Evolutionary conservation across 164 flowering plant genomes (phyloP).

Genomic region (Vitis amurensis): DNA sequence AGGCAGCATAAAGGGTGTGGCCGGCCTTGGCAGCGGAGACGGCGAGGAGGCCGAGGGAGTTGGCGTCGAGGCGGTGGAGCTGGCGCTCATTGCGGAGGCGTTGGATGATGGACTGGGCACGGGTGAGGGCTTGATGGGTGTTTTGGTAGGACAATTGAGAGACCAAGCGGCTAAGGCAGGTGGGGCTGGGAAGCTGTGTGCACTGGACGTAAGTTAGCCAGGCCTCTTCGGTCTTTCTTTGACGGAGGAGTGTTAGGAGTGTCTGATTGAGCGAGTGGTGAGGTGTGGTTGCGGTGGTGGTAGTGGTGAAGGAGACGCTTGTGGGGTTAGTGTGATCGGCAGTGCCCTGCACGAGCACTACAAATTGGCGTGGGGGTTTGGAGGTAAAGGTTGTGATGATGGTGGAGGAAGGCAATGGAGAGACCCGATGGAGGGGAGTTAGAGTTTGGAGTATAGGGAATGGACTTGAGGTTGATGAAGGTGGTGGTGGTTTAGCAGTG

Average conservation of each 20-base stretch:
- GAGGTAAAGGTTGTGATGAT: constrained; percentile 16
- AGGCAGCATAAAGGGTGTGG: constrained; percentile 65
- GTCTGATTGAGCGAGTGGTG: constrained; percentile 26
- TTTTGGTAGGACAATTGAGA: constrained; percentile 80
- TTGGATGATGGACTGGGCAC: constrained; percentile 80
- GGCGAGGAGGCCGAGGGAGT: constrained; percentile 92
- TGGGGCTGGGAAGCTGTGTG: constrained; percentile 62
- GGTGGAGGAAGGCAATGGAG: constrained; percentile 20
- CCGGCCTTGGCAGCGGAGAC: constrained; percentile 72
- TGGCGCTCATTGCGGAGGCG: constrained; percentile 81
- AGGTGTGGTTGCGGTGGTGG: constrained; percentile 11
- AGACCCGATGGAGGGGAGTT: constrained; percentile 21
- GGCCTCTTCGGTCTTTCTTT: constrained; percentile 81
- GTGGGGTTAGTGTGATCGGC: constrained; percentile 22
- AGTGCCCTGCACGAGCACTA: constrained; percentile 22
- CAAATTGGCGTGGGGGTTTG: constrained; percentile 18
- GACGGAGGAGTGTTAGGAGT: constrained; percentile 69
- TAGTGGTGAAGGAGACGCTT: constrained; percentile 14
- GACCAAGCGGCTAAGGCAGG: constrained; percentile 87
- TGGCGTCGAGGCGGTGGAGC: constrained; percentile 93
- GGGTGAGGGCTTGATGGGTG: constrained; percentile 43
- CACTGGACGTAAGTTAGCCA: constrained; percentile 57
- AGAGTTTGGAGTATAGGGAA: constrained; percentile 20
- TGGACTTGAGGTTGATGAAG: constrained; percentile 18
- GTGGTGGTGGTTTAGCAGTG: constrained; percentile 9